Evolutionary conservation across 1,284 basidiomycete genomes (phyloP), one percentile per base, ranked within the genome.

Genomic region (Vanrija humicola): DNA sequence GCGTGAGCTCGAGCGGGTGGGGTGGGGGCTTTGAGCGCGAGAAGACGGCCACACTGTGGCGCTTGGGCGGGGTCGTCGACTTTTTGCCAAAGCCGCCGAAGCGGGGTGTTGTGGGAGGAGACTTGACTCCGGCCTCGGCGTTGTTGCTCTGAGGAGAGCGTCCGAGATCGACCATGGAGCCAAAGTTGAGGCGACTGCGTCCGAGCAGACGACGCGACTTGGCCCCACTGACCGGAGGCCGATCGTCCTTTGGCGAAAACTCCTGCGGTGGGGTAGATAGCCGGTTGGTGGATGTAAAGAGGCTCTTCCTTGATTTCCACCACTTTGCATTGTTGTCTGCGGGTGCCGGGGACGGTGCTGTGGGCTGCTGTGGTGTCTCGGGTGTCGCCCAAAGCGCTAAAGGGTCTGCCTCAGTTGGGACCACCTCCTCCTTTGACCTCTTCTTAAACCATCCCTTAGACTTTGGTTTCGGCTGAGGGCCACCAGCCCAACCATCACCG

Each of bases 401-500:
- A 15, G 59, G 59, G 53, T 59, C 58, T 2, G 52, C 44, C n/a
- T 51, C 55, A 14, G 46, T 38, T 26, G 43, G 44, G 12, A 29
- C 16, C 19, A 19, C 18, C 40, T 51, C 42, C 14, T 52, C 50
- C 34, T 43, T 34, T 19, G 54, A 52, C 4, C 23, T 26, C n/a
- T 53, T 46, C 19, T 46, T 40, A 34, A 57, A 57, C 59, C 59
- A 61, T 12, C 49, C 38, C 16, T 19, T 19, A 14, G 25, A 38
- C 50, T 56, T 60, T 3, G 46, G 46, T 29, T 57, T 50, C 8
- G 38, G 25, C 18, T 49, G 54, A 6, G 54, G 54, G 25, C 66
- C 68, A 29, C 69, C 65, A 10, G 67, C 67, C 71, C 71, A 73
- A 12, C 71, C 71, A 42, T 73, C 71, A 8, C 71, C 71, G 3